phyloP scores from a whole-genome alignment of 495 filamentous ascomycete species.

The Penicillium lividum region DNA sequence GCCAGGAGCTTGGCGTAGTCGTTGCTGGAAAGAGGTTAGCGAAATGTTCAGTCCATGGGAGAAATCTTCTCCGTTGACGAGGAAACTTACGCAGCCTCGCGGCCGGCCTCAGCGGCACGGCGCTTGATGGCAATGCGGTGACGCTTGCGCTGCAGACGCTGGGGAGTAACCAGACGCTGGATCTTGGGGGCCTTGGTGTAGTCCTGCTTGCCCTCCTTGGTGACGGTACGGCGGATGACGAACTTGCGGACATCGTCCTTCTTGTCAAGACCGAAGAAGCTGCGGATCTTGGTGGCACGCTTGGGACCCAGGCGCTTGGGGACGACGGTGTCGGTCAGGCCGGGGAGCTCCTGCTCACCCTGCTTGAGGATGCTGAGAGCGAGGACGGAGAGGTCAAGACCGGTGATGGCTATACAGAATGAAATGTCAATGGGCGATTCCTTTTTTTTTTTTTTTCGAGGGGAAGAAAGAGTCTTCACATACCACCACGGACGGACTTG shows the following conservation, averaged over 20 bases:
- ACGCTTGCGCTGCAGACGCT: constrained; percentile 99
- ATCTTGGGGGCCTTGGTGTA: constrained; percentile 99
- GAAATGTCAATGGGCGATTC: constrained; percentile 17
- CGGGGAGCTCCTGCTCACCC: constrained; percentile 89
- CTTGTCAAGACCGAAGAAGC: constrained; percentile 98
- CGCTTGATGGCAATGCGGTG: constrained; percentile 97
- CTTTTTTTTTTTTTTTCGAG: neutral
- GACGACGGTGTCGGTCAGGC: constrained; percentile 92
- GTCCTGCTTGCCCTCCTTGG: constrained; percentile 91
- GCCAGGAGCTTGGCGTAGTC: constrained; percentile 93
- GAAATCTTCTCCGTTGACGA: neutral
- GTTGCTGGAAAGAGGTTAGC: constrained; percentile 53
- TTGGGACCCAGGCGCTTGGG: constrained; percentile 98
- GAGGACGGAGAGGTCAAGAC: constrained; percentile 87
- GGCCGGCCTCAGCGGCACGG: constrained; percentile 87
- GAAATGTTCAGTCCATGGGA: constrained; percentile 8
- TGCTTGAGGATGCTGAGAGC: constrained; percentile 96
- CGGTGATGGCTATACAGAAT: constrained; percentile 68
- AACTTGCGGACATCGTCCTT: constrained; percentile 99
- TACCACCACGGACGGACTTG: constrained; percentile 93
- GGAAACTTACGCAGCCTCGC: constrained; percentile 94
- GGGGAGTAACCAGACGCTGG: constrained; percentile 98
- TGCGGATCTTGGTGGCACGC: constrained; percentile 98
- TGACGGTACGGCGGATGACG: constrained; percentile 98
- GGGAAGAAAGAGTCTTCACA: constrained; percentile 14